Conservation (phyloP, 495 filamentous ascomycete species). For the Pyronema omphalodes region DNA sequence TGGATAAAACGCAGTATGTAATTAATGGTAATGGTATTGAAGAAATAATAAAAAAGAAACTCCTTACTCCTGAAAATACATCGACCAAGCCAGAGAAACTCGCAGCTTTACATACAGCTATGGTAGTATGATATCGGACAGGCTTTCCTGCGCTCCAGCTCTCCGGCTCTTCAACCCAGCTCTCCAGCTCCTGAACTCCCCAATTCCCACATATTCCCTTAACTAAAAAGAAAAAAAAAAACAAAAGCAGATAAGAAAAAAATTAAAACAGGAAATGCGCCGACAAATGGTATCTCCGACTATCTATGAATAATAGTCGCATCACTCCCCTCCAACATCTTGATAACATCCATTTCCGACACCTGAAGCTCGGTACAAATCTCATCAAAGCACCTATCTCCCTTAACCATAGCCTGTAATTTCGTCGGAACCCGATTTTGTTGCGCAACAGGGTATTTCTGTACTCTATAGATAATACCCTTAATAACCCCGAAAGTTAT, state of each 20-base stretch:
- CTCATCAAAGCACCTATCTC: conserved; percentile 52
- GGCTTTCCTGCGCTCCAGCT: no score
- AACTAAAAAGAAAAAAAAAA: no score
- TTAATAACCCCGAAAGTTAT: conserved; percentile 94
- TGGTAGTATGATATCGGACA: no score
- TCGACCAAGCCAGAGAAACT: not conserved
- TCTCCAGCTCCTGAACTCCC: no score
- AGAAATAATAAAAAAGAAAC: not conserved
- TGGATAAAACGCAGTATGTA: no score
- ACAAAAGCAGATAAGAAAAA: no score
- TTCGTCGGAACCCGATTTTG: conserved; percentile 1
- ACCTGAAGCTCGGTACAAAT: conserved; percentile 51
- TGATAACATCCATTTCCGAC: conserved; percentile 37
- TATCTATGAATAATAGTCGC: conserved; percentile 39
- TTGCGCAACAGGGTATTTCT: conserved; percentile 55
- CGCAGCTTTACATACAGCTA: no score
- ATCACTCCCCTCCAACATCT: conserved; percentile 34
- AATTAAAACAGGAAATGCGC: no score
- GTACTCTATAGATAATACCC: conserved; percentile 81
- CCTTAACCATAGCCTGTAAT: conserved; percentile 42
- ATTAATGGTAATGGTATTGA: no score
- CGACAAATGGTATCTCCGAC: not conserved
- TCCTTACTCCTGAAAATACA: not conserved
- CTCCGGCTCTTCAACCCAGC: no score
- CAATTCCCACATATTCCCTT: no score